These are phyloP conservation scores for Pistacia integerrima DNA, from an alignment of 345 rosid genomes.

Conservation along the genomic window DNA sequence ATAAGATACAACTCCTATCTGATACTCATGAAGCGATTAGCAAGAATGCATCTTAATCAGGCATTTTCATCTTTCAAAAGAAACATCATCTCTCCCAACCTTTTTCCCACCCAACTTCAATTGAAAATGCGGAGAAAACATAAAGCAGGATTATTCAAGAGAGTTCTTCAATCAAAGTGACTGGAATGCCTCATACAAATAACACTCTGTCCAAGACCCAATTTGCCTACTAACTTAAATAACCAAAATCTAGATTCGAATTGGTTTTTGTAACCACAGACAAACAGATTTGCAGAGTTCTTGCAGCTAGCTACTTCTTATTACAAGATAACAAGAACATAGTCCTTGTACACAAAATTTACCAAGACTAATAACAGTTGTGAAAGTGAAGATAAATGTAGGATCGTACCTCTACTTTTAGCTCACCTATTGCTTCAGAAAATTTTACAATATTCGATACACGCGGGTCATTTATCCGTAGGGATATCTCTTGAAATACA, in stretches of 20 bases:
- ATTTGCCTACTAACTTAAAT: not conserved
- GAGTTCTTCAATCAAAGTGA: not conserved
- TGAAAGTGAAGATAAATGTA: conserved; percentile 6
- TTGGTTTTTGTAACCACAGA: too few relatives aligned
- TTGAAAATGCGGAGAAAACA: not conserved
- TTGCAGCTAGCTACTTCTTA: not conserved
- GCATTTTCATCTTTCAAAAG: not conserved
- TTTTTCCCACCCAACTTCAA: not conserved
- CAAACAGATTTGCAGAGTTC: not conserved
- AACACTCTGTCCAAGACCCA: not conserved
- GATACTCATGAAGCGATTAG: not conserved
- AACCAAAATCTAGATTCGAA: too few relatives aligned
- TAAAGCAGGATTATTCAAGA: not conserved
- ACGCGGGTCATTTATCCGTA: conserved; percentile 77
- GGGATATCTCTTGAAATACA: conserved; percentile 87
- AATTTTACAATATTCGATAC: conserved; percentile 82
- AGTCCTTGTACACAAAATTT: not conserved
- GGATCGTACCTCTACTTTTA: conserved; percentile 81
- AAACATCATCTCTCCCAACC: not conserved
- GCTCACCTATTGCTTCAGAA: conserved; percentile 86
- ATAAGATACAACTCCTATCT: too few relatives aligned
- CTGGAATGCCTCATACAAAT: not conserved
- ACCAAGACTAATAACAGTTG: not conserved
- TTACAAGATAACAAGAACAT: not conserved
- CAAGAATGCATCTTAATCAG: not conserved